Evolutionary conservation across 768 basidiomycete genomes (phyloP), one percentile per base, ranked within the genome.

Genomic region (Cantharellus anzutake): DNA sequence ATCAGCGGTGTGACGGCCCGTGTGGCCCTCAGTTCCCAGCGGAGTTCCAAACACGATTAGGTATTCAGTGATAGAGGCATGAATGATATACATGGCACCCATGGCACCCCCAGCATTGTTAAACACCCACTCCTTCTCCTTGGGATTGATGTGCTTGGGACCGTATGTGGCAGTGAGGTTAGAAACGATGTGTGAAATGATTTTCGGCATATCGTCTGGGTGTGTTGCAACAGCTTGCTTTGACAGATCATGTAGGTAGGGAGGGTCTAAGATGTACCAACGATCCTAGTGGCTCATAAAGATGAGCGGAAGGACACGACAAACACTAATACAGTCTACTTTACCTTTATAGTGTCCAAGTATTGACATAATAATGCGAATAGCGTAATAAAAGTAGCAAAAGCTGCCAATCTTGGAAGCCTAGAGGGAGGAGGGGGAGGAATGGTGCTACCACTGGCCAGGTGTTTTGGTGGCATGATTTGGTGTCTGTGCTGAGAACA

Each of bases 31-130:
- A 2, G 94, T 98, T 5, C 96, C 96, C 5, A 97, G 76, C 0
- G 96, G 91, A 0, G 93, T 94, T 3, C 96, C 93, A 64, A 96
- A 96, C 65, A 97, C 84, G 69, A 91, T 91, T 65, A 90, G 79
- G 73, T 94, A 99, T 74, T 99, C 96, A 5, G 94, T 97, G 66
- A 99, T 83, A 72, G 82, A 85, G 16, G 94, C 90, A 67, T 98
- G 96, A 64, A 98, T 88, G 71, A 98, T 78, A 70, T 92, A 96
- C 94, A 99, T 97, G 41, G 84, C 84, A 50, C 92, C 92, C 93
- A 94, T 97, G 0, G 92, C 92, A 61, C 96, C 96, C 5, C 93
- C 96, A 0, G 94, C 93, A 66, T 97, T 98, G 75, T 82, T 97
- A 72, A 94, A 86, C 35, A 96, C 80, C 94, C 94, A 97, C 67